Evolutionary conservation across 441 rosid genomes (phyloP).

Genomic region (Syzygium malaccense): DNA sequence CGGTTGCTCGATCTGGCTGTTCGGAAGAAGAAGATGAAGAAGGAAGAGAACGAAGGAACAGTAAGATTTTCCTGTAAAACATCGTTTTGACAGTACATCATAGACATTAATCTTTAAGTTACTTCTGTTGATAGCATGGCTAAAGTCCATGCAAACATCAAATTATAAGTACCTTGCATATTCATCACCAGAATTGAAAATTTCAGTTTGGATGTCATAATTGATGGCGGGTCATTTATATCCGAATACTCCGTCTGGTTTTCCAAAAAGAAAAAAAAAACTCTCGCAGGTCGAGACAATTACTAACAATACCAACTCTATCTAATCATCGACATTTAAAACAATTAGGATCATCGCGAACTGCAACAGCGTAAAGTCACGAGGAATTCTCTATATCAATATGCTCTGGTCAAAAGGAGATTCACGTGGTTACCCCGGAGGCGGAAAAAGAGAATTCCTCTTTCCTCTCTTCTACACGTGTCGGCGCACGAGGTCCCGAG

Average conservation of each 20-base stretch:
- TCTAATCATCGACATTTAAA: fast-evolving
- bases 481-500: neutral
- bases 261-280: no score
- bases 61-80: neutral
- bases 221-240: no score
- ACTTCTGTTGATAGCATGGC: neutral
- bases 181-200: no score
- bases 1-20: neutral
- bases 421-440: neutral
- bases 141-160: no score
- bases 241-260: no score
- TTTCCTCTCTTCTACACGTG: neutral
- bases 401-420: neutral
- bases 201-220: no score
- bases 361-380: fast-evolving
- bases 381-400: neutral
- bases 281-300: neutral
- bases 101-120: neutral
- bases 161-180: no score
- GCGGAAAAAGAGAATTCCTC: neutral
- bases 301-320: neutral
- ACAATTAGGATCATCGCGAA: neutral
- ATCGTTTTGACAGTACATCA: neutral
- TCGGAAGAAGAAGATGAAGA: neutral
- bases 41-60: neutral